Evolutionary conservation across 805 yeast species (phyloP).

Genomic region (Candida morakotiae): DNA sequence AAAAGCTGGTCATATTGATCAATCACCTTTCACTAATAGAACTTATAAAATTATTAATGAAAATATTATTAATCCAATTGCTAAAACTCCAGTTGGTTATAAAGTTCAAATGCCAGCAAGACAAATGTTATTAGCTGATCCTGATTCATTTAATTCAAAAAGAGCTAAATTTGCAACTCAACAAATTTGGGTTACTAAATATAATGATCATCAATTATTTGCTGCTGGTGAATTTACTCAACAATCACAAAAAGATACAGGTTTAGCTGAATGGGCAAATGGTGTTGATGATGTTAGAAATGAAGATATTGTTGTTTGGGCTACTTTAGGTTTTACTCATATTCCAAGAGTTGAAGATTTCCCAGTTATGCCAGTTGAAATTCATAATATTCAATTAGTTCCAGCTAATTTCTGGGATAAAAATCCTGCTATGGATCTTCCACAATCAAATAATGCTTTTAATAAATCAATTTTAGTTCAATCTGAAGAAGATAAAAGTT

Average conservation of each 20-base stretch:
- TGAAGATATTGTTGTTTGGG: conserved; percentile 76
- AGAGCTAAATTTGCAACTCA: conserved; percentile 75
- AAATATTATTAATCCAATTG: conserved; percentile 61
- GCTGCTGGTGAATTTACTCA: conserved; percentile 88
- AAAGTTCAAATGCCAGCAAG: conserved; percentile 70
- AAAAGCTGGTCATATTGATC: conserved; percentile 67
- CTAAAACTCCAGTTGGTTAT: conserved; percentile 73
- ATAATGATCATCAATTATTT: conserved; percentile 64
- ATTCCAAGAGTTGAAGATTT: conserved; percentile 81
- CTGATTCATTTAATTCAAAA: conserved; percentile 58
- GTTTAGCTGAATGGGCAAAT: conserved; percentile 68
- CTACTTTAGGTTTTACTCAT: conserved; percentile 77
- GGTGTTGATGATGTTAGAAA: conserved; percentile 67
- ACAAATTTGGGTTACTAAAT: conserved; percentile 80
- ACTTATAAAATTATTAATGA: conserved; percentile 74
- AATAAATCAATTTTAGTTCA: conserved; percentile 54
- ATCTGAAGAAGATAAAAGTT: conserved; percentile 12
- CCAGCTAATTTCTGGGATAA: conserved; percentile 74
- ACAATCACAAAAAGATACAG: conserved; percentile 69
- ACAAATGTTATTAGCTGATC: conserved; percentile 68
- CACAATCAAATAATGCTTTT: conserved; percentile 62
- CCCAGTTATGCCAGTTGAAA: conserved; percentile 89
- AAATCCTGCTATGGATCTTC: conserved; percentile 77
- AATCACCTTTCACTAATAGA: conserved; percentile 72
- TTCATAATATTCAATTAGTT: conserved; percentile 56